Evolutionary conservation across 345 rosid genomes (phyloP), one percentile per base, ranked within the genome.

Genomic region (Eucalyptus viminalis): DNA sequence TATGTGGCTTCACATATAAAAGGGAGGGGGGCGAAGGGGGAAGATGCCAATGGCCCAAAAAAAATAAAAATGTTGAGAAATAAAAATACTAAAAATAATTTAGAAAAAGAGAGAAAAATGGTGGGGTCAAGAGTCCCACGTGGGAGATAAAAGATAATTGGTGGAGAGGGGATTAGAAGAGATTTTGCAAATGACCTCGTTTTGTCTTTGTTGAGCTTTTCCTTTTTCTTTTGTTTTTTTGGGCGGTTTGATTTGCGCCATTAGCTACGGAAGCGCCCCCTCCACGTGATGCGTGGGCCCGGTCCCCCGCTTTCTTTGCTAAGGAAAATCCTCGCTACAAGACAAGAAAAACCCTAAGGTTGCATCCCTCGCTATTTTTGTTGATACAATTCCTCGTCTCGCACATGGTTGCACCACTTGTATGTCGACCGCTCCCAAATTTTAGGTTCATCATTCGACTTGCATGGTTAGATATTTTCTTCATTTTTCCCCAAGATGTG

Each of bases 111-210:
- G 53, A 22, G 88, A 62, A 19, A 44, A 58, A 11, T 19, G 67
- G 90, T 91, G 96, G 96, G 95, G 43, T 91, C 93, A 89, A 88
- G 69, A 91, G 88, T 91, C 97, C 97, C 99, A 95, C 97, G 99
- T 96, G 99, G 96, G 97, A 93, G 98, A 94, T 93, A 60, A 90
- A 91, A 90, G 91, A 93, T 95, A 88, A 96, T 95, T 97, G 99
- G 99, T 58, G 88, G 96, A 88, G 98, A 96, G 86, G 94, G 90
- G 99, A 97, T 97, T 92, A 94, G 97, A 87, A 92, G 89, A 94
- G 99, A 97, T 97, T 94, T 93, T 86, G 96, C 93, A 88, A 92
- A 91, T 72, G 83, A 72, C 83, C 83, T 37, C 83, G 45, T 37
- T 72, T 72, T 72, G 83, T 72, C 45, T 37, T 72, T 72, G 24